Evolutionary conservation across 1,139 yeast genomes (phyloP), one percentile per base, ranked within the genome.

Genomic region (Diutina mesorugosa): DNA sequence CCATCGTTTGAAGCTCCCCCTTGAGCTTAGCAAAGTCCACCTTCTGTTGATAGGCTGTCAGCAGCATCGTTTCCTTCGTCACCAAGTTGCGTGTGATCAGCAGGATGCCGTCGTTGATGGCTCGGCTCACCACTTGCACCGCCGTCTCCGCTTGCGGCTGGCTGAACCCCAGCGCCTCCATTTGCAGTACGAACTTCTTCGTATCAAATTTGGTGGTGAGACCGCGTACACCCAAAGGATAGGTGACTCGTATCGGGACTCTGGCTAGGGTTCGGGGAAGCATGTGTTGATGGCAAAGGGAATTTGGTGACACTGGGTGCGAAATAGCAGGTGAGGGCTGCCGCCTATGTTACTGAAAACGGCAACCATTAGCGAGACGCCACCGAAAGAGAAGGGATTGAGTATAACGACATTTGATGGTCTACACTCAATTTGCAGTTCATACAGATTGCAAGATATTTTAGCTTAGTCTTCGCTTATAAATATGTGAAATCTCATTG

Each of bases 11-110:
- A 57, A 91, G 76, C 68, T 91, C 98, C 46, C 96, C 96, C 67
- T 90, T 87, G 59, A 91, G 78, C 67, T 91, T 91, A 53, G 97
- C 95, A 76, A 93, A 93, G 69, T 91, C 97, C 41, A 93, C 98
- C 65, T 93, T 89, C 65, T 93, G 99, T 66, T 91, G 97, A 69
- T 93, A 93, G 7, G 97, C 86, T 63, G 91, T 81, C 60, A 93
- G 84, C 21, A 90, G 83, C 55, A 91, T 77, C 51, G 85, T 83
- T 63, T 90, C 97, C 63, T 89, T 85, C 47, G 90, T 82, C 18
- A 91, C 95, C 57, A 91, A 73, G 64, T 87, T 87, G 55, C 83
- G 78, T 26, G 93, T 84, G 35, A 90, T 83, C 57, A 87, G 82
- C 51, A 79, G 78, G 26, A 90, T 84, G 8, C 97, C 95, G 61